Percentiles rank a stretch among this genome's conserved stretches.
Conservation (phyloP, 768 basidiomycete species). For the Gloeostereum incarnatum region DNA sequence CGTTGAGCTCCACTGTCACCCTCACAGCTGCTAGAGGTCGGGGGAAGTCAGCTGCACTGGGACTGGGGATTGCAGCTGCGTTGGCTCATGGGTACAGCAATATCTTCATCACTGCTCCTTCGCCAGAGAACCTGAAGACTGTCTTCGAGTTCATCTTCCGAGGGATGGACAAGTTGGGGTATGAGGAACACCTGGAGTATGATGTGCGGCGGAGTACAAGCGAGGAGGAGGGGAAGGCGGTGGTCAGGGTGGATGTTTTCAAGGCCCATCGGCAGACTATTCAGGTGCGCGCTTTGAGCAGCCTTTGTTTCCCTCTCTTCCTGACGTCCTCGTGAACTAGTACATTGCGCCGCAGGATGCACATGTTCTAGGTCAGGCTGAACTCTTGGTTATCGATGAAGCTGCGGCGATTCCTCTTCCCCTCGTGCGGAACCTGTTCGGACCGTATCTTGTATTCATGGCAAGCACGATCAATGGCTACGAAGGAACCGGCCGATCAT, state of each 20-base stretch:
- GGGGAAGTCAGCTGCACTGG: constrained; percentile 95
- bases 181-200: constrained; percentile 96
- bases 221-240: constrained; percentile 89
- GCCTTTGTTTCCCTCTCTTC: neutral
- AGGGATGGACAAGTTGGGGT: constrained; percentile 88
- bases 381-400: constrained; percentile 96
- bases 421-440: constrained; percentile 89
- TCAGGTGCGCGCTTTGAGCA: constrained; percentile 56
- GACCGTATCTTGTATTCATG: constrained; percentile 95
- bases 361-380: constrained; percentile 95
- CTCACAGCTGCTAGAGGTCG: constrained; percentile 92
- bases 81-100: constrained; percentile 93
- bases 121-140: constrained; percentile 95
- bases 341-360: constrained; percentile 98
- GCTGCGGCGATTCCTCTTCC: constrained; percentile 97
- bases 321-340: constrained; percentile 28
- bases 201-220: constrained; percentile 95
- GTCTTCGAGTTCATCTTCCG: constrained; percentile 98
- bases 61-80: constrained; percentile 88
- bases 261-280: constrained; percentile 92
- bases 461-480: constrained; percentile 99
- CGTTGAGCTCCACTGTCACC: constrained; percentile 88
- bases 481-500: constrained; percentile 97
- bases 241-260: constrained; percentile 93
- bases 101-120: constrained; percentile 96